These are phyloP conservation scores for Lachancea sp. DNA, from an alignment of 805 yeast species.

Conservation along the genomic window DNA sequence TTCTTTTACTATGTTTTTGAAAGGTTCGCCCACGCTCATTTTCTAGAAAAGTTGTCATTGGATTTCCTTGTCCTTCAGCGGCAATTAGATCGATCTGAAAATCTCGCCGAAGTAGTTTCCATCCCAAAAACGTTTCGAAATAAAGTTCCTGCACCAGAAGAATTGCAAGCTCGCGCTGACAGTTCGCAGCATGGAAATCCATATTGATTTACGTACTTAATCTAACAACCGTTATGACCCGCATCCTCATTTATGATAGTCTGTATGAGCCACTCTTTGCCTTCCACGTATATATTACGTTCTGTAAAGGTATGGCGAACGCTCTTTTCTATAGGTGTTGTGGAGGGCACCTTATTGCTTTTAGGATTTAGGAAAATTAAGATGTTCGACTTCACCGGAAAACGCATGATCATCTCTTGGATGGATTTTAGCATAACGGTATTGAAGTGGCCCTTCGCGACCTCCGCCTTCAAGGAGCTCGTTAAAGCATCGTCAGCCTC, in stretches of 20 bases:
- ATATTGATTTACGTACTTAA: too few species aligned
- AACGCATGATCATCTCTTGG: neutral
- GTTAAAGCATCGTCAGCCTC: neutral
- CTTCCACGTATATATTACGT: constrained; percentile 17
- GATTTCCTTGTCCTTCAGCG: constrained; percentile 22
- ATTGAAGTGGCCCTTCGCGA: neutral
- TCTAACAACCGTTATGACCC: neutral
- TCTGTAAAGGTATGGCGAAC: neutral
- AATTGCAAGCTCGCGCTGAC: neutral
- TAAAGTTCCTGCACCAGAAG: neutral
- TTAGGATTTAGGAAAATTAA: constrained; percentile 21
- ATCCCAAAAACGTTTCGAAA: neutral
- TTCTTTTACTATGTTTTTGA: constrained; percentile 22
- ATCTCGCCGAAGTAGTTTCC: neutral
- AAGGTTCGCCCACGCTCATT: constrained; percentile 24
- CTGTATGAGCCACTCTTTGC: constrained; percentile 33
- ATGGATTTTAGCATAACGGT: neutral
- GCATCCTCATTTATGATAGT: constrained; percentile 26
- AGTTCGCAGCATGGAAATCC: neutral
- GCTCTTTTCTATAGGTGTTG: neutral
- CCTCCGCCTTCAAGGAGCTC: neutral
- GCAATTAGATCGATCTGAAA: constrained; percentile 12
- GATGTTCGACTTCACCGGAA: constrained; percentile 6
- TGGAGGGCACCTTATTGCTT: constrained; percentile 5
- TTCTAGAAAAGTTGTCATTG: constrained; percentile 23